phyloP scores from a whole-genome alignment of 108 stramenopile species.

The Skeletonema costatum region DNA sequence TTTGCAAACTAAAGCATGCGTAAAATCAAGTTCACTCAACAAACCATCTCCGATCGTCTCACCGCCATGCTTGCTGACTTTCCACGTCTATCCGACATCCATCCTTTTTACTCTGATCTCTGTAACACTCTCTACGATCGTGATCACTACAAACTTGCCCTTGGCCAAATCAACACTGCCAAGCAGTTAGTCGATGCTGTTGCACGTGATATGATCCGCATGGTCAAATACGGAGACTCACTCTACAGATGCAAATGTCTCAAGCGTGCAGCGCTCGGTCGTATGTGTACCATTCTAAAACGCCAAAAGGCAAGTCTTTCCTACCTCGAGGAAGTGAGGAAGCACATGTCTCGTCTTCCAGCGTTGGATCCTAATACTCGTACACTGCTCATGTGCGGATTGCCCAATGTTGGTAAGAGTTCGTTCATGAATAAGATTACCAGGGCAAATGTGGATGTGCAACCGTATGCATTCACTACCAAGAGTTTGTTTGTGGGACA shows the following conservation, averaged over 20 bases:
- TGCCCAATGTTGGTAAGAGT: slow-evolving; percentile 99
- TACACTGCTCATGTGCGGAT: slow-evolving; percentile 95
- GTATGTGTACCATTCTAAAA: slow-evolving; percentile 99
- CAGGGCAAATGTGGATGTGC: slow-evolving; percentile 98
- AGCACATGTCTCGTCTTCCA: slow-evolving; percentile 97
- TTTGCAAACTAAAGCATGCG: slow-evolving; percentile 77
- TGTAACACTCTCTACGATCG: slow-evolving; percentile 98
- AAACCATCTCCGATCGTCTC: slow-evolving; percentile 94
- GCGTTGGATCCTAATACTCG: slow-evolving; percentile 99
- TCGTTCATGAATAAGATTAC: slow-evolving; percentile 99
- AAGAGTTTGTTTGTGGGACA: slow-evolving; percentile 99
- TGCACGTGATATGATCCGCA: slow-evolving; percentile 95
- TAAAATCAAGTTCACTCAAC: slow-evolving; percentile 99
- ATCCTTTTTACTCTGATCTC: slow-evolving; percentile 99
- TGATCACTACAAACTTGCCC: slow-evolving; percentile 99
- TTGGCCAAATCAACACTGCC: slow-evolving; percentile 98
- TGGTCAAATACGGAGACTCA: slow-evolving; percentile 99
- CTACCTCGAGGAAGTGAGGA: slow-evolving; percentile 98
- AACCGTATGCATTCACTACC: slow-evolving; percentile 99
- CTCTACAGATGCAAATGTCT: slow-evolving; percentile 99
- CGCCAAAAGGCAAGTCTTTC: slow-evolving; percentile 94
- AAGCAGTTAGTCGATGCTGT: slow-evolving; percentile 91
- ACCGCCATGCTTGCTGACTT: slow-evolving; percentile 93
- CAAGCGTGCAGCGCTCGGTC: slow-evolving; percentile 97
- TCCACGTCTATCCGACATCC: slow-evolving; percentile 98